phyloP scores from a whole-genome alignment of 1,284 basidiomycete genomes.

The Omphalotus olearius region DNA sequence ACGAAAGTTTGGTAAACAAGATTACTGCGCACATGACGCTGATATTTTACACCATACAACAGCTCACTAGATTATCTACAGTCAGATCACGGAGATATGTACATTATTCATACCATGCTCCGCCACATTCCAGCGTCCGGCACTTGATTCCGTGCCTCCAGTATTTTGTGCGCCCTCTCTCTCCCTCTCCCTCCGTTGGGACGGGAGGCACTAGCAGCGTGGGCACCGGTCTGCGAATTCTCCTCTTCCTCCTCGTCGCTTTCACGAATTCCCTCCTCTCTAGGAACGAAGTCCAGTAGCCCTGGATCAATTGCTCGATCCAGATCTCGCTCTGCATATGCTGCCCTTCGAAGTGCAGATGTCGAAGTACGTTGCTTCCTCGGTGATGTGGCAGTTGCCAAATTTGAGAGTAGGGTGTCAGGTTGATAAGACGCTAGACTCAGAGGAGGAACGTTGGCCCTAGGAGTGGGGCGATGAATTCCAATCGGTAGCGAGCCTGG shows the following conservation, averaged over 20 bases:
- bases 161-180: conserved; percentile 58
- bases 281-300: conserved; percentile 51
- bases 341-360: conserved; percentile 47
- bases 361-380: conserved; percentile 31
- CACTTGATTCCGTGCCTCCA: conserved; percentile 55
- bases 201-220: conserved; percentile 13
- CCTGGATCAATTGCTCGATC: conserved; percentile 62
- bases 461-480: conserved; percentile 40
- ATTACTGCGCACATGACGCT: no score
- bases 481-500: conserved; percentile 58
- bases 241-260: conserved; percentile 36
- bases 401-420: conserved; percentile 35
- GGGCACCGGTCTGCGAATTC: no score
- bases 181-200: conserved; percentile 43
- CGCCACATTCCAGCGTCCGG: conserved; percentile 75
- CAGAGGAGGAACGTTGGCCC: conserved; percentile 24
- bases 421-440: conserved; percentile 53
- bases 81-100: neutral
- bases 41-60: no score
- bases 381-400: conserved; percentile 21
- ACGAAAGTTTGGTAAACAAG: no score
- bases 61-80: no score
- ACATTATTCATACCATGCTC: conserved; percentile 49
- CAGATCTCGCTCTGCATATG: conserved; percentile 66
- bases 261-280: conserved; percentile 32